A percentile compares a stretch with the other conserved stretches of the same genome.
Evolutionary conservation across 805 yeast species (phyloP).

Genomic region (Candida incommunis): DNA sequence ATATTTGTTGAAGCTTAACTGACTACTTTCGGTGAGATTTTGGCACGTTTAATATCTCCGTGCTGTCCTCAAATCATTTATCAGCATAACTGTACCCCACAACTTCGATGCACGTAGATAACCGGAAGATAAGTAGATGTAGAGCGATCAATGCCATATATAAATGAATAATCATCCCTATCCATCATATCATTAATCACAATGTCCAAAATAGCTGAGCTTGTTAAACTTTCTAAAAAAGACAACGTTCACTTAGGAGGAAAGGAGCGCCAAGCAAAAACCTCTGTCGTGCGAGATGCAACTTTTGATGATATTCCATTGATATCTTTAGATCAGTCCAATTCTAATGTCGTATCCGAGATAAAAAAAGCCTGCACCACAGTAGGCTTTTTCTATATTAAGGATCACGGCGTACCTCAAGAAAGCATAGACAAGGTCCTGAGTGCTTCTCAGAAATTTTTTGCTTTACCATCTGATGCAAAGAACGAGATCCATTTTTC

Average conservation of each 20-base stretch:
- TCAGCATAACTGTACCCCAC: no score
- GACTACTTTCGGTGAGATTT: no score
- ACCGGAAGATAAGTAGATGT: no score
- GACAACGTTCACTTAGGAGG: not conserved
- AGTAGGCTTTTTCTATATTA: slow-evolving; percentile 21
- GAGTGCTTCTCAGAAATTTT: slow-evolving; percentile 1
- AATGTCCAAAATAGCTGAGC: not conserved
- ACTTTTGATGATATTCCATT: not conserved
- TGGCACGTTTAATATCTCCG: no score
- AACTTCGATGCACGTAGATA: no score
- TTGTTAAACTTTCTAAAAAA: not conserved
- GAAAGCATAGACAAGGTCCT: slow-evolving; percentile 10
- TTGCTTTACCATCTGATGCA: not conserved
- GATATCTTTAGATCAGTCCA: not conserved
- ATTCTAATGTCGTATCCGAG: not conserved
- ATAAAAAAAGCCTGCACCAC: slow-evolving; percentile 7
- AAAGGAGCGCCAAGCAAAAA: not conserved
- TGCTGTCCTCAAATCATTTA: no score
- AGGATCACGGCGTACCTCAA: slow-evolving; percentile 19
- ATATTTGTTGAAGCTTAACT: no score
- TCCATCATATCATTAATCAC: no score
- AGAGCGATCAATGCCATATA: no score
- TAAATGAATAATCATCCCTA: no score
- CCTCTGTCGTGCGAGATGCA: not conserved
- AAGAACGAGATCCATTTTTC: not conserved